phyloP scores from a whole-genome alignment of 768 basidiomycete genomes.

The Lentinula sp. region DNA sequence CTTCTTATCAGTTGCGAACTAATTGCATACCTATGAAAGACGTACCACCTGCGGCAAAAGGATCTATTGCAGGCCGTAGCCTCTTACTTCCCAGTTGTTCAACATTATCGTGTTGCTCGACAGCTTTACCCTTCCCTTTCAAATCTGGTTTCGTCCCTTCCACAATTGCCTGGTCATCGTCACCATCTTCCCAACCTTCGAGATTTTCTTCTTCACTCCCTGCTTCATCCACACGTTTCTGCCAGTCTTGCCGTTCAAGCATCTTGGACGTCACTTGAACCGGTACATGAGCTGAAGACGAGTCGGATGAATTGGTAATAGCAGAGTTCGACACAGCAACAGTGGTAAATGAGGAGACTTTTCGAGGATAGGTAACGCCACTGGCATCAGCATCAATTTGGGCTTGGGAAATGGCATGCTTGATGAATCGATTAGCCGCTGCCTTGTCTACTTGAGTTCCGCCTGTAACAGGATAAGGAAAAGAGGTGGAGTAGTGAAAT shows the following conservation, averaged over 20 bases:
- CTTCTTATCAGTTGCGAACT: background rate
- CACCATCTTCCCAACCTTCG: slow-evolving; percentile 13
- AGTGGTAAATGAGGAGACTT: background rate
- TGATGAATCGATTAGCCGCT: slow-evolving; percentile 80
- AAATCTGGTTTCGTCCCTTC: slow-evolving; percentile 28
- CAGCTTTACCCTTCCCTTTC: slow-evolving; percentile 29
- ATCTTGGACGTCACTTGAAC: slow-evolving; percentile 67
- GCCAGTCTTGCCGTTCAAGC: slow-evolving; percentile 60
- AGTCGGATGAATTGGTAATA: background rate
- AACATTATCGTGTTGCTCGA: slow-evolving; percentile 23
- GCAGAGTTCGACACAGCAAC: background rate
- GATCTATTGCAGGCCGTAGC: slow-evolving; percentile 51
- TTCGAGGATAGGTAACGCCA: slow-evolving; percentile 11
- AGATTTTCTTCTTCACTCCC: slow-evolving; percentile 36
- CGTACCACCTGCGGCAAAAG: slow-evolving; percentile 51
- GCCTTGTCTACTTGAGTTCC: slow-evolving; percentile 62
- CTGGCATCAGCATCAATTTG: slow-evolving; percentile 30
- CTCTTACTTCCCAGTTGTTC: slow-evolving; percentile 28
- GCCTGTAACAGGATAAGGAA: slow-evolving; percentile 19
- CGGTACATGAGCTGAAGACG: slow-evolving; percentile 26
- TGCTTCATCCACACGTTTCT: slow-evolving; percentile 43
- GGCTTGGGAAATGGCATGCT: slow-evolving; percentile 69
- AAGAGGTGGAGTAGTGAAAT: background rate
- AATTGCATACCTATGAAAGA: background rate
- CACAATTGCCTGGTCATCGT: slow-evolving; percentile 2